A percentile compares a stretch with the other conserved stretches of the same genome.
Conservation (phyloP, 1,284 basidiomycete species). For the Malassezia yamatoensis region DNA sequence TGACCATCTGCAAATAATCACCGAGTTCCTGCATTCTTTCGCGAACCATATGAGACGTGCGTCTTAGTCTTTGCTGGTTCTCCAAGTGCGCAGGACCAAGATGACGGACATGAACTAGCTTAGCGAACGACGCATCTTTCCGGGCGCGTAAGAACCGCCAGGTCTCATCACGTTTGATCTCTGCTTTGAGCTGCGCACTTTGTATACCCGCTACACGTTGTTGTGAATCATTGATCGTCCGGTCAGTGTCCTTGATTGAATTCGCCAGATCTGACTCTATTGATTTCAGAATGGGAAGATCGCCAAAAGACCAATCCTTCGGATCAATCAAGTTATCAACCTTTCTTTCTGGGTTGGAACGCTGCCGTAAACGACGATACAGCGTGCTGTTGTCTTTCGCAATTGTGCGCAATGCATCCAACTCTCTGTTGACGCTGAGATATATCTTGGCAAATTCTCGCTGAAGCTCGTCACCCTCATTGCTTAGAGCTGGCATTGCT, state of each 20-base stretch:
- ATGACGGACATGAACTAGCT: slow-evolving; percentile 66
- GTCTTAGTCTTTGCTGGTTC: slow-evolving; percentile 64
- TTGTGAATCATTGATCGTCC: slow-evolving; percentile 30
- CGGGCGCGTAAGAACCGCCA: slow-evolving; percentile 63
- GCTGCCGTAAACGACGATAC: slow-evolving; percentile 30
- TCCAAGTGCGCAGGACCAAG: slow-evolving; percentile 80
- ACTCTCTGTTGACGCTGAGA: slow-evolving; percentile 48
- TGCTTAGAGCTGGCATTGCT: background rate
- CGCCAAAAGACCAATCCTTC: slow-evolving; percentile 48
- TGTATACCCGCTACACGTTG: slow-evolving; percentile 49
- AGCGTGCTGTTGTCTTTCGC: slow-evolving; percentile 37
- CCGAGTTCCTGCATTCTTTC: slow-evolving; percentile 68
- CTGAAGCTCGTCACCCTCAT: slow-evolving; percentile 32
- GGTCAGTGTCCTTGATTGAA: slow-evolving; percentile 19
- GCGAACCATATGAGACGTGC: slow-evolving; percentile 60
- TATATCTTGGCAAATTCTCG: slow-evolving; percentile 44
- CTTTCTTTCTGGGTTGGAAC: slow-evolving; percentile 2
- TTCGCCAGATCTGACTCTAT: slow-evolving; percentile 27
- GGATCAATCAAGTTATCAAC: slow-evolving; percentile 21
- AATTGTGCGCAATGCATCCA: slow-evolving; percentile 31
- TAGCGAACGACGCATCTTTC: slow-evolving; percentile 65
- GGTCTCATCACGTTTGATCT: slow-evolving; percentile 41
- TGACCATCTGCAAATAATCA: slow-evolving; percentile 59
- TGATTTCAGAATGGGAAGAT: slow-evolving; percentile 35
- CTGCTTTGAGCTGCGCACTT: slow-evolving; percentile 51